A percentile compares a stretch with the other conserved stretches of the same genome.
Conservation (phyloP, 2,329 filamentous ascomycete genomes). For the Blumeria hordei region DNA sequence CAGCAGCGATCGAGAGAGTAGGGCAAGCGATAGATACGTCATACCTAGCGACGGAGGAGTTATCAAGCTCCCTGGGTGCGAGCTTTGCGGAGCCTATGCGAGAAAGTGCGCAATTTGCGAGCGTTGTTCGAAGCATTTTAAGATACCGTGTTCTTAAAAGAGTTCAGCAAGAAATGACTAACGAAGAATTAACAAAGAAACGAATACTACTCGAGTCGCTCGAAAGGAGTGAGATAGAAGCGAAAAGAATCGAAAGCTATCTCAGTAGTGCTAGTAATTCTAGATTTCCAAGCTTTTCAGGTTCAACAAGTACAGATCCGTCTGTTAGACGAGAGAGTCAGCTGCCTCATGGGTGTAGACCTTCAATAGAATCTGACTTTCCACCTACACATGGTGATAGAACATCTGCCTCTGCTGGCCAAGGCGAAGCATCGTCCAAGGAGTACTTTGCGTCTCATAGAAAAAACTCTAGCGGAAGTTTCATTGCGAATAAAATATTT, state of each 20-base stretch:
- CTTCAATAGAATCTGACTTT: conserved; percentile 89
- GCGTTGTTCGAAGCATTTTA: conserved; percentile 72
- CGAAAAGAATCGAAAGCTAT: conserved; percentile 81
- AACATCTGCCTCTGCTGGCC: conserved; percentile 44
- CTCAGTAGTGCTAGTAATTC: conserved; percentile 46
- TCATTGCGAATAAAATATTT: conserved; percentile 83
- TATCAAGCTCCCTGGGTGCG: conserved; percentile 68
- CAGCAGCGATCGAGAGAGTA: conserved; percentile 77
- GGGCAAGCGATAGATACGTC: conserved; percentile 90
- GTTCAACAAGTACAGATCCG: conserved; percentile 28
- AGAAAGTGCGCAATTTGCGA: conserved; percentile 90
- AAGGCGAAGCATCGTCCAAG: conserved; percentile 36
- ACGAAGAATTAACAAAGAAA: conserved; percentile 81
- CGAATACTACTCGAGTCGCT: conserved; percentile 57
- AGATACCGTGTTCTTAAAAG: conserved; percentile 80
- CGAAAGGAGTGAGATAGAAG: conserved; percentile 84
- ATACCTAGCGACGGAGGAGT: conserved; percentile 83
- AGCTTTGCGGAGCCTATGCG: conserved; percentile 95
- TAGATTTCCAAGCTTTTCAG: conserved; percentile 41
- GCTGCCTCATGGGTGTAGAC: conserved; percentile 47
- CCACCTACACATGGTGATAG: conserved; percentile 65
- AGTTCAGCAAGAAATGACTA: conserved; percentile 92
- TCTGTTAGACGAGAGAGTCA: conserved; percentile 22
- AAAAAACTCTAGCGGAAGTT: conserved; percentile 66
- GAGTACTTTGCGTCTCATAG: conserved; percentile 33